Evolutionary conservation across 352 stramenopile genomes (phyloP).

Genomic region (Nothophytophthora sp.): DNA sequence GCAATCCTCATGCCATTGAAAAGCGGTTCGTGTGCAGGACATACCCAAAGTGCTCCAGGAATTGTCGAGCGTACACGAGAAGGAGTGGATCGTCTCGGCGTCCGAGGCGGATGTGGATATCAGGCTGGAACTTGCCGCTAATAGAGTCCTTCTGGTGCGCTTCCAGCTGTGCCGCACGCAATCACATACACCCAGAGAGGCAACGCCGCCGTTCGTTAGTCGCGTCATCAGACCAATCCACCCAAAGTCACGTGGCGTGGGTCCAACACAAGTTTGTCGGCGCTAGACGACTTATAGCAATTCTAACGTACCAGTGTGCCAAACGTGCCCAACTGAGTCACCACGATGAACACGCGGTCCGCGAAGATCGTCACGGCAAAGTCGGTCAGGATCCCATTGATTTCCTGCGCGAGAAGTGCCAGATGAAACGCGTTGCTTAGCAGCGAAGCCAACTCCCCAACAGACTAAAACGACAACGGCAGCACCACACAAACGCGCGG

Average conservation of each 20-base stretch:
- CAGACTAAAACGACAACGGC: too few relatives aligned
- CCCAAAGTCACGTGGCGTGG: too few relatives aligned
- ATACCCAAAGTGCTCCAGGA: slow-evolving; percentile 87
- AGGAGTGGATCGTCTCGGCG: slow-evolving; percentile 80
- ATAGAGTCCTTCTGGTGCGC: slow-evolving; percentile 76
- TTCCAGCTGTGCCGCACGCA: slow-evolving; percentile 55
- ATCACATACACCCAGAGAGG: not conserved
- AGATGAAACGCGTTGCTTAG: not conserved
- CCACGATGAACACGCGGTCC: slow-evolving; percentile 81
- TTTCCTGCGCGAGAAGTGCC: slow-evolving; percentile 39
- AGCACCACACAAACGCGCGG: not conserved
- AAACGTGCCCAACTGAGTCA: slow-evolving; percentile 83
- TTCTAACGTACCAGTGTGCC: slow-evolving; percentile 57
- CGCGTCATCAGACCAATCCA: not conserved
- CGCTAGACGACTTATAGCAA: too few relatives aligned
- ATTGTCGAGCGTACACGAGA: slow-evolving; percentile 81
- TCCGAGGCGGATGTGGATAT: slow-evolving; percentile 78
- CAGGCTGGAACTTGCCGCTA: slow-evolving; percentile 73
- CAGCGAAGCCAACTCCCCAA: too few relatives aligned
- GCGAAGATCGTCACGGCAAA: slow-evolving; percentile 76
- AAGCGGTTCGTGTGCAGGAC: slow-evolving; percentile 2
- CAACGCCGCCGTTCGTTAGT: not conserved
- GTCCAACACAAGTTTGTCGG: too few relatives aligned
- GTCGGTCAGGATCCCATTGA: slow-evolving; percentile 74
- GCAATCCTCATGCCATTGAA: too few relatives aligned